Evolutionary conservation across 371 early-diverging fungal genomes (phyloP).

Genomic region (Massospora cicadina): DNA sequence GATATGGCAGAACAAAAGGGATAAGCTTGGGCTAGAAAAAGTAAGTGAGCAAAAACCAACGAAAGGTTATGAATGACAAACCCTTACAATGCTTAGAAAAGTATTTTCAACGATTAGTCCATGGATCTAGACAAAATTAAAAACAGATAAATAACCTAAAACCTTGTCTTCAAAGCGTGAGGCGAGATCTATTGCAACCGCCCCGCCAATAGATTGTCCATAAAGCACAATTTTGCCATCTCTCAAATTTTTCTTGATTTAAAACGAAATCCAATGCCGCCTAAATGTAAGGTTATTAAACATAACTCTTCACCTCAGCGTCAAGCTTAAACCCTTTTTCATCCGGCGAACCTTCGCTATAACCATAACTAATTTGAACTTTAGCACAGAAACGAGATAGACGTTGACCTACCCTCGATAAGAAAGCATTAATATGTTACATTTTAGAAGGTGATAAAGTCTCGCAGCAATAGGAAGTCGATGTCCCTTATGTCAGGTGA

Average conservation of each 20-base stretch:
- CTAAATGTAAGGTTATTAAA: conserved; percentile 16
- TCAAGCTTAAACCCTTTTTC: conserved; percentile 80
- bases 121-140: conserved; percentile 31
- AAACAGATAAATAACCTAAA: too few relatives aligned
- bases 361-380: conserved; percentile 47
- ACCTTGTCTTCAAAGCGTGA: conserved; percentile 45
- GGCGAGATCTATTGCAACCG: conserved; percentile 79
- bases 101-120: conserved; percentile 91
- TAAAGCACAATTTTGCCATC: conserved; percentile 64
- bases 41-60: not conserved
- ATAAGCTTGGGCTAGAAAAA: conserved; percentile 58
- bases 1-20: conserved; percentile 61
- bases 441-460: conserved; percentile 35
- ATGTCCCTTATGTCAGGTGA: conserved; percentile 40
- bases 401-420: conserved; percentile 60
- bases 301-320: conserved; percentile 37
- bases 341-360: conserved; percentile 63
- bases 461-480: conserved; percentile 67
- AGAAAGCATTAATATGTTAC: conserved; percentile 85
- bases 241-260: conserved; percentile 42
- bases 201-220: conserved; percentile 96
- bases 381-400: not conserved
- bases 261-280: conserved; percentile 66
- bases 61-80: not conserved
- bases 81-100: conserved; percentile 61